phyloP scores from a whole-genome alignment of 1,139 yeast species.

The Debaryomyces robertsiae region DNA sequence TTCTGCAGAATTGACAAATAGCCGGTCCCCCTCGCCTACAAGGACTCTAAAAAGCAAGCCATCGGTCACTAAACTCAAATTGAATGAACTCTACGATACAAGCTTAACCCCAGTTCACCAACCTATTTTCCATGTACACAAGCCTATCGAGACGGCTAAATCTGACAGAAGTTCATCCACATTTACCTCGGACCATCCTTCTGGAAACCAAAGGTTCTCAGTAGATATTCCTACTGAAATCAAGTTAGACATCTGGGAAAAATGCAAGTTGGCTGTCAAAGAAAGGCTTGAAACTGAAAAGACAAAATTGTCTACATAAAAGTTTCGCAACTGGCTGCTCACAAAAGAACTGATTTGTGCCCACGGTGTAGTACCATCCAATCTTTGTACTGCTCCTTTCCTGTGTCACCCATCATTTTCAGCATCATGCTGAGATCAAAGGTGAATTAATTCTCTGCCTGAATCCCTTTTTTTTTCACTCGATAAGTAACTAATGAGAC shows the following conservation, averaged over 20 bases:
- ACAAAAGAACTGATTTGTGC: slow-evolving; percentile 1
- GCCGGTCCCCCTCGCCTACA: slow-evolving; percentile 17
- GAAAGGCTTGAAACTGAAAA: slow-evolving; percentile 27
- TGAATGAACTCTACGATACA: slow-evolving; percentile 30
- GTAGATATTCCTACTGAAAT: neutral
- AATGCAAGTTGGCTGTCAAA: slow-evolving; percentile 30
- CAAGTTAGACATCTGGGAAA: slow-evolving; percentile 26
- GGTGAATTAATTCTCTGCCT: too few species aligned
- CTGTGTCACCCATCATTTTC: too few species aligned
- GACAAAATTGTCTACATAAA: slow-evolving; percentile 9
- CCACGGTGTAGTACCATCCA: slow-evolving; percentile 10
- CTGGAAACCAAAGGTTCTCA: too few species aligned
- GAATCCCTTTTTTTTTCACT: too few species aligned
- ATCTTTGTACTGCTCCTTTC: slow-evolving; percentile 11
- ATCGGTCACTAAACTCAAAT: slow-evolving; percentile 26
- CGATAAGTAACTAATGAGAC: too few species aligned
- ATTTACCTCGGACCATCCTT: neutral
- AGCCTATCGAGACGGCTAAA: neutral
- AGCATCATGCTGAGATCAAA: neutral
- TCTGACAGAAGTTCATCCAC: slow-evolving; percentile 10
- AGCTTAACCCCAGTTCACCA: slow-evolving; percentile 21
- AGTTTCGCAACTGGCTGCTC: neutral
- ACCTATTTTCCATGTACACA: slow-evolving; percentile 8
- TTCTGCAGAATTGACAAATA: slow-evolving; percentile 14
- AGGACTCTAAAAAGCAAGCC: slow-evolving; percentile 23